Evolutionary conservation across 2,329 filamentous ascomycete species (phyloP), one percentile per base, ranked within the genome.

Genomic region (Pezicula carpinea): DNA sequence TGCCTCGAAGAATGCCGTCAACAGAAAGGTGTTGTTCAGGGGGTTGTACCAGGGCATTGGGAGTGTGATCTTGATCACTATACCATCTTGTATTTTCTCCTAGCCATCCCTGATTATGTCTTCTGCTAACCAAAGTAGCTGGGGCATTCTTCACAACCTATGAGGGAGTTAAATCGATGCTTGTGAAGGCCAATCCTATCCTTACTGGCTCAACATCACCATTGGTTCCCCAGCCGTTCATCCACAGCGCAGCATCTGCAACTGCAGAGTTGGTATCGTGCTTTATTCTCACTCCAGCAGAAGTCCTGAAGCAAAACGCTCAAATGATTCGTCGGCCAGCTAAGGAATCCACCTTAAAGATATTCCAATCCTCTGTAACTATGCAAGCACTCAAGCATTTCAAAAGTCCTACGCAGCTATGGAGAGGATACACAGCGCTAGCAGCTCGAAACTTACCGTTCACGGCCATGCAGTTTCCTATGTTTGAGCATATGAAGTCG

Each of bases 251-350:
- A 3, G 85, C 89, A 11, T 95, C 89, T 1, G 84, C 82, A 2
- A 69, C 81, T 14, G 91, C 85, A 1, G 91, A 96, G 67, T 78
- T 90, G 56, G 87, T 89, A 3, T 91, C 89, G 5, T 96, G 91
- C 62, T 75, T 89, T 17, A 87, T 96, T 51, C 78, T 96, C 31
- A 92, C 90, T 0, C 91, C 90, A 0, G 89, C 89, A 13, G 90
- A 96, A 64, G 88, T 95, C 6, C 80, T 96, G 53, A 96, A 96
- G 69, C 90, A 95, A 64, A 96, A 96, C 66, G 89, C 91, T 0
- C 90, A 96, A 66, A 90, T 96, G 77, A 73, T 93, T 1, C 72
- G 72, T 18, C 59, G 52, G 8, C 61, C 58, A 13, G 47, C 50
- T 31, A 22, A 39, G 60, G 26, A 60, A 52, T 14, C 53, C 33